These are phyloP conservation scores for Eudorina sp. DNA, from an alignment of 139 green algal species.

Conservation along the genomic window DNA sequence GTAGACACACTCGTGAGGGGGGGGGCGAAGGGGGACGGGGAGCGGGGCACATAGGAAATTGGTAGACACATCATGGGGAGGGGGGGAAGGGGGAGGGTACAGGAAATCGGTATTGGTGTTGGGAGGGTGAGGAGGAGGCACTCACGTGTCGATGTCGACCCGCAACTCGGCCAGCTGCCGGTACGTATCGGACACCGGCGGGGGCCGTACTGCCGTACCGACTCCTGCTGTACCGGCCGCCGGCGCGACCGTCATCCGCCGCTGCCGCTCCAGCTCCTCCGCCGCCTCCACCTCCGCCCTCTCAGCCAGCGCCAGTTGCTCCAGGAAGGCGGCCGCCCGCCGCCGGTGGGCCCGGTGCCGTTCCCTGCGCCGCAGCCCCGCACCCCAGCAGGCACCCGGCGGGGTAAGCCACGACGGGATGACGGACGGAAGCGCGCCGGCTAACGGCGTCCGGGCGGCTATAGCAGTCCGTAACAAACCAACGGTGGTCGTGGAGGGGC, in stretches of 20 bases:
- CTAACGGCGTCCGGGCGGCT: too few species aligned
- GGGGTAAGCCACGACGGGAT: too few species aligned
- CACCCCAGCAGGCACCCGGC: neutral
- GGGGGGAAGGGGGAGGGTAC: neutral
- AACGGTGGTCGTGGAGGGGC: too few species aligned
- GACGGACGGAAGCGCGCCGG: too few species aligned
- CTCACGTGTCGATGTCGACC: slow-evolving; percentile 54
- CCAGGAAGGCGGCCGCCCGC: slow-evolving; percentile 27
- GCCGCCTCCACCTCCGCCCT: slow-evolving; percentile 13
- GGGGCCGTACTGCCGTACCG: slow-evolving; percentile 37
- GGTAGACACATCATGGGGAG: too few species aligned
- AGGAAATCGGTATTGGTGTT: neutral
- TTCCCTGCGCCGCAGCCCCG: slow-evolving; percentile 13
- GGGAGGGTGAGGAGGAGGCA: neutral
- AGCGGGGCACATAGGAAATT: neutral
- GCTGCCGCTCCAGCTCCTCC: neutral
- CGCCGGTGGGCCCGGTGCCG: slow-evolving; percentile 26
- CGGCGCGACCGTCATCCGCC: neutral
- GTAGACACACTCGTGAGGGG: neutral
- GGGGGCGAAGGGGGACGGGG: neutral
- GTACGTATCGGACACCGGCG: slow-evolving; percentile 42
- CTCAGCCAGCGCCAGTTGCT: slow-evolving; percentile 15
- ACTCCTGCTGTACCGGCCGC: slow-evolving; percentile 14
- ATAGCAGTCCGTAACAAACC: too few species aligned
- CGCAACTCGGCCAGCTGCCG: slow-evolving; percentile 44